A percentile compares a stretch with the other conserved stretches of the same genome.
Evolutionary conservation across 2,329 filamentous ascomycete species (phyloP).

Genomic region (Colletotrichum graminicola): DNA sequence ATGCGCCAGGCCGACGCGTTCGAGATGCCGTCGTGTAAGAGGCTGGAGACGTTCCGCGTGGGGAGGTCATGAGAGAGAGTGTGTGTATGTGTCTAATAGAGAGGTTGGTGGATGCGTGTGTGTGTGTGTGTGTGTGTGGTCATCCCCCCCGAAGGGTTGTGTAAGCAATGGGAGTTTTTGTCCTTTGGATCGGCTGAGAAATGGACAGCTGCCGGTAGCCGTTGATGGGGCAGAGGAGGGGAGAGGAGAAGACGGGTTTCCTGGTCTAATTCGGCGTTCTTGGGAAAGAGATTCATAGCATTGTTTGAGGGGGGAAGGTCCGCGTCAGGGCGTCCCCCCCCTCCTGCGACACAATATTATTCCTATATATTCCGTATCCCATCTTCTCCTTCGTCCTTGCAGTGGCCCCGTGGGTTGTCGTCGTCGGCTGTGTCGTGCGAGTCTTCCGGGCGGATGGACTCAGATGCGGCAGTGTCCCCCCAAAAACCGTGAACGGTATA

Average conservation of each 20-base stretch:
- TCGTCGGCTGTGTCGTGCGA: background rate
- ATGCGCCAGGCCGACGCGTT: conserved; percentile 75
- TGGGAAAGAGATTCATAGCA: conserved; percentile 16
- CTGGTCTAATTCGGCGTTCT: conserved; percentile 17
- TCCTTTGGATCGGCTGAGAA: background rate
- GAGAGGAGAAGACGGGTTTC: background rate
- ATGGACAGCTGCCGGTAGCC: background rate
- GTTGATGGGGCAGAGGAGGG: background rate
- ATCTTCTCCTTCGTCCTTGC: background rate
- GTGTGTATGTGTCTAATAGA: background rate
- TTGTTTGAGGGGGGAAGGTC: background rate
- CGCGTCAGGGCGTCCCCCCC: background rate
- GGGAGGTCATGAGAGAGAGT: conserved; percentile 29
- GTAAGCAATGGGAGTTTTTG: conserved; percentile 7
- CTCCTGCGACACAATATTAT: conserved; percentile 2
- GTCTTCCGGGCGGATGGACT: background rate
- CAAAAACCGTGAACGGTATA: background rate
- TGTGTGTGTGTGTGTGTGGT: background rate
- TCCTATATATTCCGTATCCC: conserved; percentile 3
- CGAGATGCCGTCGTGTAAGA: conserved; percentile 65
- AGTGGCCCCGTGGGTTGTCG: too few species aligned
- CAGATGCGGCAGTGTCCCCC: too few species aligned
- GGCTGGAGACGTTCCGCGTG: conserved; percentile 60
- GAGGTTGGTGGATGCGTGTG: background rate
- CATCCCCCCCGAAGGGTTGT: background rate